A percentile compares a stretch with the other conserved stretches of the same genome.
Evolutionary conservation across 164 flowering plant genomes (phyloP).

Genomic region (Piper longum): DNA sequence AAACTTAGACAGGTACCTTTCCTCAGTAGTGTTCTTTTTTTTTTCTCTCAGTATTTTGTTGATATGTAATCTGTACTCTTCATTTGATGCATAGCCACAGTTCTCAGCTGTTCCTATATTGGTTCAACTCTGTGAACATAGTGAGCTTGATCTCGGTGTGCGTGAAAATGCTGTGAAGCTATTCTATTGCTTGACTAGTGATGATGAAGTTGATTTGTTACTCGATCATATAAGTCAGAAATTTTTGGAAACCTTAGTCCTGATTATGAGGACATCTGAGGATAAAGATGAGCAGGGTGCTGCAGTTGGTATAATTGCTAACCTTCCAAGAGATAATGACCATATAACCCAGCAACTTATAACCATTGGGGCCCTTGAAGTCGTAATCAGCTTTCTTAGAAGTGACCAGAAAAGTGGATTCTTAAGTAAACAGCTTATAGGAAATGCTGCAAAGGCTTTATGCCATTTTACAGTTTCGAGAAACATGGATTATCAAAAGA

Average conservation of each 20-base stretch:
- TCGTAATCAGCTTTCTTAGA: conserved; percentile 16
- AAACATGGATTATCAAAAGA: conserved; percentile 37
- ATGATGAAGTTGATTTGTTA: conserved; percentile 17
- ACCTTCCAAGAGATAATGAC: conserved; percentile 27
- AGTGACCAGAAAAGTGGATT: conserved; percentile 13
- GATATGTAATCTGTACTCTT: neutral
- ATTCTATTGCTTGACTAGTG: conserved; percentile 37
- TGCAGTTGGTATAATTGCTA: conserved; percentile 43
- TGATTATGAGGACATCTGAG: conserved; percentile 24
- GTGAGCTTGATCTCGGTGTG: conserved; percentile 14
- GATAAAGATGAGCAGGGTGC: conserved; percentile 43
- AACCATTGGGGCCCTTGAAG: conserved; percentile 31
- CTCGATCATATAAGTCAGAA: conserved; percentile 32
- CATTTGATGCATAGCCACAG: conserved; percentile 16
- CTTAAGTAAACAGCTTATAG: conserved; percentile 21
- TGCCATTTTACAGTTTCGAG: conserved; percentile 35
- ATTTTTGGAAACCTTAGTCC: conserved; percentile 29
- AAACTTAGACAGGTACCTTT: conserved; percentile 42
- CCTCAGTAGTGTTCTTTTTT: neutral
- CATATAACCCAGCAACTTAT: conserved; percentile 44
- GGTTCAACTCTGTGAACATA: conserved; percentile 35
- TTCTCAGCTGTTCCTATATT: conserved; percentile 33
- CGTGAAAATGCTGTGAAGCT: conserved; percentile 50
- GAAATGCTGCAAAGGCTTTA: conserved; percentile 45
- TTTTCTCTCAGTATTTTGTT: neutral